Percentiles rank a stretch among this genome's conserved stretches.
Conservation (phyloP, 805 yeast species). For the Cyberlindnera mrakii region DNA sequence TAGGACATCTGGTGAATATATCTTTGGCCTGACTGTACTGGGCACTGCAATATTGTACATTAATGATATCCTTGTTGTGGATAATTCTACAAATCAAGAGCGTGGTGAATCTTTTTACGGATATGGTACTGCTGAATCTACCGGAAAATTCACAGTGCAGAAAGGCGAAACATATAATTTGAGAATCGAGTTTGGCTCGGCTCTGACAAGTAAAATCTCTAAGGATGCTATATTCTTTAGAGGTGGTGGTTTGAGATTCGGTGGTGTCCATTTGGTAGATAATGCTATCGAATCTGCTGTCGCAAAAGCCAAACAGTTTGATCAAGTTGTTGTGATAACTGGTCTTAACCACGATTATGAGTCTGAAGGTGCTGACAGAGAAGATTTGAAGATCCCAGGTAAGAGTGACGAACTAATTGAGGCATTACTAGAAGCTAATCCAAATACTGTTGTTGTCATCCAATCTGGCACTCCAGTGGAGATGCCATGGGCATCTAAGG, state of each 20-base stretch:
- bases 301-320: constrained; percentile 38
- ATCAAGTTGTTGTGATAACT: constrained; percentile 44
- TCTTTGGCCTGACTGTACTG: constrained; percentile 44
- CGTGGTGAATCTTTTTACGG: constrained; percentile 49
- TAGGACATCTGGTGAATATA: constrained; percentile 38
- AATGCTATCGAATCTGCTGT: constrained; percentile 24
- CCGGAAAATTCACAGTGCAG: constrained; percentile 28
- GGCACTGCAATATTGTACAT: constrained; percentile 52
- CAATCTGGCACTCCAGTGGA: constrained; percentile 60
- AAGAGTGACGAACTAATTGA: constrained; percentile 38
- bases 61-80: constrained; percentile 44
- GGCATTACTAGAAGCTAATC: constrained; percentile 40
- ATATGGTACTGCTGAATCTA: constrained; percentile 44
- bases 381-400: constrained; percentile 45
- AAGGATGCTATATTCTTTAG: constrained; percentile 25
- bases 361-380: constrained; percentile 54
- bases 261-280: constrained; percentile 20
- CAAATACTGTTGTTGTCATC: constrained; percentile 46
- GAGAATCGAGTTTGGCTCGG: constrained; percentile 45
- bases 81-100: constrained; percentile 45
- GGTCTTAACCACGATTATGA: constrained; percentile 55
- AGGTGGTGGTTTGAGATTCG: constrained; percentile 30
- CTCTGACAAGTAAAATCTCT: constrained; percentile 26
- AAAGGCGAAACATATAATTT: constrained; percentile 39
- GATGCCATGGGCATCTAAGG: constrained; percentile 44